Conservation (phyloP, 257 asterid species). For the Jacaranda mimosifolia region DNA sequence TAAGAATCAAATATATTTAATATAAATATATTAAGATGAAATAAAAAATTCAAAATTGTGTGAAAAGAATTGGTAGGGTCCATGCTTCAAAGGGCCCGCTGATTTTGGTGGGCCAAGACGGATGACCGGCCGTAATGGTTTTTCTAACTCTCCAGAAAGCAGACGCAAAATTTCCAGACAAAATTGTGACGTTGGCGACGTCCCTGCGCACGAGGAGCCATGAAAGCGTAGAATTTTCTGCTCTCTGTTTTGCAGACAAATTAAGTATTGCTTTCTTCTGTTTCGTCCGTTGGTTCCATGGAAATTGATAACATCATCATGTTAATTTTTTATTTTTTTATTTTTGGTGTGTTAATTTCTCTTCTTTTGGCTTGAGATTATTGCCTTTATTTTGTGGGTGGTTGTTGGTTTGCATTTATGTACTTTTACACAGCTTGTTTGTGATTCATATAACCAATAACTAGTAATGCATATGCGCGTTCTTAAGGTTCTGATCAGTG, state of each 20-base stretch:
- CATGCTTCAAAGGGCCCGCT: too few relatives aligned
- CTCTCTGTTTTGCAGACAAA: not conserved
- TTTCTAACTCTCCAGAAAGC: not conserved
- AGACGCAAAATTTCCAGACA: not conserved
- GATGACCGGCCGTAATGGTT: too few relatives aligned
- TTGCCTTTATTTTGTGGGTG: too few relatives aligned
- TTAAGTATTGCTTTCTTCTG: not conserved
- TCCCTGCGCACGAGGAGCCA: conserved; percentile 27
- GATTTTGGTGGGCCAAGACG: too few relatives aligned
- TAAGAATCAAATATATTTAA: too few relatives aligned
- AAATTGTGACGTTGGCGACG: not conserved
- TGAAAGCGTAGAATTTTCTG: conserved; percentile 13
- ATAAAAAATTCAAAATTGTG: too few relatives aligned
- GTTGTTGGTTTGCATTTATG: not conserved
- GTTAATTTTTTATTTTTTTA: not conserved
- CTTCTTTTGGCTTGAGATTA: too few relatives aligned
- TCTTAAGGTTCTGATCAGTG: too few relatives aligned
- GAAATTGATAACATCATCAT: not conserved
- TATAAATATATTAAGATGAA: too few relatives aligned
- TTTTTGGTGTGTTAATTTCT: too few relatives aligned
- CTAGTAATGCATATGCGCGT: too few relatives aligned
- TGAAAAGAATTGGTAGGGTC: too few relatives aligned
- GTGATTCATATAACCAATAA: not conserved
- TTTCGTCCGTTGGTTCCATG: not conserved
- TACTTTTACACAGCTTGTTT: not conserved